Base-by-base conservation (phyloP, 164 flowering plant species). In the Umbilicus rupestris region DNA sequence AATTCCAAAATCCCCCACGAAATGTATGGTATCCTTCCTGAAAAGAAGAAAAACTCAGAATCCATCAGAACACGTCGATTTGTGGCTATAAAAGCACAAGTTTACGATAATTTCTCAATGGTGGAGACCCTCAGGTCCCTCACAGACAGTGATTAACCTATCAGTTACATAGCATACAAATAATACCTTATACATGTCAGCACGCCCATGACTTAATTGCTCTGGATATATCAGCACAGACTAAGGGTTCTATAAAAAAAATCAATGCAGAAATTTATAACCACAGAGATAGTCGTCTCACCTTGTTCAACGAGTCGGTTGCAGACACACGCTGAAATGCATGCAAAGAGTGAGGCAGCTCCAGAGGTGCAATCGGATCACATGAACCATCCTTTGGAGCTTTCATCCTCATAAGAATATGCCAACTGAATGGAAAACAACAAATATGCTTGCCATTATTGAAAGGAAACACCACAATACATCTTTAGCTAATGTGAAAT, bases 1-100 rank as follows among this genome's bases (percentile, higher is more conserved):
- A 93, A 77, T 93, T 93, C 97, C 96, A 93, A 67, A 93, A 93
- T 73, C 98, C 98, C 49, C 98, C 98, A 66, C 92, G 94, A 76
- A 74, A 93, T 57, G 97, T 87, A 66, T 84, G 82, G 64, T 70
- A 84, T 52, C 96, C 97, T 64, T 88, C 94, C 97, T 93, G 85
- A 41, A 66, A 26, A 55, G 60, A 55, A 55, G 60, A 11, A 26
- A 28, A 14, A 5, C 33, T 55, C 33, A 12, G 31, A 12, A 28
- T 55, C 8, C 33, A 55, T 55, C 55, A 49, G 28, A 26, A 3
- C 33, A 26, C 17, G 3, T 55, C 19, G 9, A 55, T 11, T 10
- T 24, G 35, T 28, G 60, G 58, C 30, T 26, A 28, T 26, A 26
- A 26, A 28, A 55, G 33, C 44, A 41, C 0, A 24, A 55, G 0